Base-by-base conservation (phyloP, 192 early-diverging fungal species). In the Phlyctochytrium arcticum region DNA sequence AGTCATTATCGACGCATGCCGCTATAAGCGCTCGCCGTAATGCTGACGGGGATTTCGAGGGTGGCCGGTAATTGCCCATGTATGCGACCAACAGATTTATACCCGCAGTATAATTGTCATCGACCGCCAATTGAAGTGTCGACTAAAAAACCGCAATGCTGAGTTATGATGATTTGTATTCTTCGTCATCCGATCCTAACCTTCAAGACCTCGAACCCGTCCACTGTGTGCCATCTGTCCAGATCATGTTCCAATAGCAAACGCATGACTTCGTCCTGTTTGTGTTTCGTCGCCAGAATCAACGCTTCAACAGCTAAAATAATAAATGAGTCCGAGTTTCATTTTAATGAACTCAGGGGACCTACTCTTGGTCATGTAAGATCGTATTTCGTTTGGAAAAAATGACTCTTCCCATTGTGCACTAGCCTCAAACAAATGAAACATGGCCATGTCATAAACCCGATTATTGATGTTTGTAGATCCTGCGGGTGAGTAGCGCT, bases 121-220 rank as follows among this genome's bases (percentile, higher is more conserved):
- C 62, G 15, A 63, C 62, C 2, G 62, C 62, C 10, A 63, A 4
- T 39, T 63, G 62, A 19, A 63, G 48, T 33, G 59, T 19, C 0
- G 19, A 15, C 23, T 54, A 3, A 15, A 61, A 54, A n/a, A n/a
- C n/a, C n/a, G n/a, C n/a, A n/a, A n/a, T n/a, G n/a, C n/a, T n/a
- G n/a, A n/a, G n/a, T n/a, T n/a, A n/a, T n/a, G n/a, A n/a, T n/a
- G n/a, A n/a, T n/a, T n/a, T n/a, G n/a, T n/a, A n/a, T n/a, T n/a
- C n/a, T n/a, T n/a, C n/a, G n/a, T n/a, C n/a, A 44, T 44, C 2
- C 2, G 50, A 26, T 2, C 26, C 12, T 36, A n/a, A 57, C 55
- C 55, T 24, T 19, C 10, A 61, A 24, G 10, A 61, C 46, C 54
- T 55, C 27, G 12, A 27, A 33, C 2, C 48, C 59, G 9, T 61